Evolutionary conservation across 305 asterid species (phyloP).

Genomic region (Solanum hybrid): DNA sequence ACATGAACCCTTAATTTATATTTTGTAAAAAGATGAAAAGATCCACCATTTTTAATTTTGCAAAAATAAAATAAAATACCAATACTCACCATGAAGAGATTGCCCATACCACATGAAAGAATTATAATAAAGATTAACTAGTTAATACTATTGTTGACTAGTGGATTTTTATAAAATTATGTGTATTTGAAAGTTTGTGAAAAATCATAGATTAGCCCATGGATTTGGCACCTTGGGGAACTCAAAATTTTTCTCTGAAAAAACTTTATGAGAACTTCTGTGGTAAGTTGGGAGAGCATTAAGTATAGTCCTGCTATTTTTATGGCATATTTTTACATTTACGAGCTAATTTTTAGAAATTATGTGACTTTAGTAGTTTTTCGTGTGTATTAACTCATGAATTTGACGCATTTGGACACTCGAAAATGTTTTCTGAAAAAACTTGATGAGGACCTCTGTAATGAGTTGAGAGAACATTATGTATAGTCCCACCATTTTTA

Average conservation of each 20-base stretch:
- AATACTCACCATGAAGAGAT: background rate
- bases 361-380: no score
- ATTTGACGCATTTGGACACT: background rate
- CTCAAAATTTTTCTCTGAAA: no score
- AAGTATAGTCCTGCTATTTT: no score
- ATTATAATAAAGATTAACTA: no score
- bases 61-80: background rate
- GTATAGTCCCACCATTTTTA: no score
- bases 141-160: background rate
- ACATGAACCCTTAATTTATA: background rate
- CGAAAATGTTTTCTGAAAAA: no score
- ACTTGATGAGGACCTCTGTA: no score
- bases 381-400: no score
- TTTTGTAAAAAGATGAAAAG: background rate
- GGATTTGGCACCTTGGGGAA: background rate
- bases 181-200: background rate
- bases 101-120: background rate
- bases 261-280: rapidly evolving
- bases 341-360: no score
- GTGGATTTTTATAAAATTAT: no score
- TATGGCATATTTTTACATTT: no score
- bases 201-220: background rate
- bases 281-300: background rate
- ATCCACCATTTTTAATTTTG: background rate
- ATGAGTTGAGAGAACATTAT: background rate